Conservation (phyloP, 352 stramenopile species). For the Phytophthora syringae region DNA sequence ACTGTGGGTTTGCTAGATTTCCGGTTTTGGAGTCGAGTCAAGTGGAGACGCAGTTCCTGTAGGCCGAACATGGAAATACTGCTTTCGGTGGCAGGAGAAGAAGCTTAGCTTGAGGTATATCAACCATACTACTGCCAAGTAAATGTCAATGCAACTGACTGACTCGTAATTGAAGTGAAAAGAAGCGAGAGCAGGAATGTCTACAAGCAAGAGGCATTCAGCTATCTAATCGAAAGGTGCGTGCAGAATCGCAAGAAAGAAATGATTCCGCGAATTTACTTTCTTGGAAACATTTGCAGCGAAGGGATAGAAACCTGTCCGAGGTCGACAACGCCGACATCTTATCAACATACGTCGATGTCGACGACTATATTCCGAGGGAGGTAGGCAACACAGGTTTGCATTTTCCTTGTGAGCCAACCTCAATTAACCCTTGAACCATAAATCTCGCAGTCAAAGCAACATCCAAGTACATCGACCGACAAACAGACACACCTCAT, state of each 20-base stretch:
- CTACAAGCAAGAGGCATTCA: slow-evolving; percentile 28
- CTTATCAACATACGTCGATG: slow-evolving; percentile 56
- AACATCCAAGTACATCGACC: slow-evolving; percentile 19
- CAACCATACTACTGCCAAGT: not conserved
- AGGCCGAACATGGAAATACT: slow-evolving; percentile 49
- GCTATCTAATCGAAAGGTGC: slow-evolving; percentile 11
- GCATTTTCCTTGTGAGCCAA: not conserved
- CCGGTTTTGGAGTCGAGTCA: slow-evolving; percentile 18
- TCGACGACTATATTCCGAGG: slow-evolving; percentile 52
- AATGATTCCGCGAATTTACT: not conserved
- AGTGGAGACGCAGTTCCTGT: slow-evolving; percentile 22
- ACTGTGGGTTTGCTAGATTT: slow-evolving; percentile 17
- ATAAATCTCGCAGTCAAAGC: slow-evolving; percentile 12
- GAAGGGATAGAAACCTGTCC: slow-evolving; percentile 3
- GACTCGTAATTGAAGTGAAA: too few relatives aligned
- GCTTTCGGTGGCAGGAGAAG: slow-evolving; percentile 68
- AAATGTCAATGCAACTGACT: not conserved
- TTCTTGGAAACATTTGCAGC: not conserved
- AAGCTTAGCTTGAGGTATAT: slow-evolving; percentile 26
- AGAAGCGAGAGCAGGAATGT: slow-evolving; percentile 17
- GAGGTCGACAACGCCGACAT: slow-evolving; percentile 13
- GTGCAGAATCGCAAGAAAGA: not conserved
- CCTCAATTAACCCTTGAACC: not conserved
- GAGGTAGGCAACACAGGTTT: slow-evolving; percentile 27
- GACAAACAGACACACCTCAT: slow-evolving; percentile 21